These are phyloP conservation scores for Xanthoconium separans DNA, from an alignment of 1,284 basidiomycete species.

Conservation along the genomic window DNA sequence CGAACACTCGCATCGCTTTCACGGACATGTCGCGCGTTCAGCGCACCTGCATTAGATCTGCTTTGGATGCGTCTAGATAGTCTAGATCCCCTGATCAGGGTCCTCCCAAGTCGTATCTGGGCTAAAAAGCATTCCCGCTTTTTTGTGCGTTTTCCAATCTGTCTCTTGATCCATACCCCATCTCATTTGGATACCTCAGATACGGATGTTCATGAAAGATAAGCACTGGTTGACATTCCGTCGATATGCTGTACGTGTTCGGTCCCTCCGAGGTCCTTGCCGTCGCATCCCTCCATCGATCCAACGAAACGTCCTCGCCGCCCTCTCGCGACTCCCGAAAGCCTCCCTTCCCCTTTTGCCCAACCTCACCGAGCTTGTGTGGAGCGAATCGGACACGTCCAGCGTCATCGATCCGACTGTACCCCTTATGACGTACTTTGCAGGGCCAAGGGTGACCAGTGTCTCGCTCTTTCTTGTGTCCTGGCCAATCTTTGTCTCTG, in stretches of 20 bases:
- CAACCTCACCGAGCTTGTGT: background rate
- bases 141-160: background rate
- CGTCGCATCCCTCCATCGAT: background rate
- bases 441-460: background rate
- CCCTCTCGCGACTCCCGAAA: background rate
- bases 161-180: background rate
- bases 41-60: conserved; percentile 13
- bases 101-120: conserved; percentile 6
- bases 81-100: conserved; percentile 14
- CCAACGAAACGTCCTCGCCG: background rate
- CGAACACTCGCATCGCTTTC: conserved; percentile 6
- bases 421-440: background rate
- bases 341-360: background rate
- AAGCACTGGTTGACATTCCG: background rate
- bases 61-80: conserved; percentile 22
- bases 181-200: background rate
- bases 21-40: conserved; percentile 9
- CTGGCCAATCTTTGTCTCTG: no score
- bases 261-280: background rate
- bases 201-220: background rate
- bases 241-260: background rate
- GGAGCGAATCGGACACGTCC: no score
- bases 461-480: no score
- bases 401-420: background rate
- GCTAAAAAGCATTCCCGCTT: conserved; percentile 1